Percentiles rank a stretch among this genome's conserved stretches.
These are phyloP conservation scores for Crassisporium funariophilum DNA, from an alignment of 768 basidiomycete species.

Conservation along the genomic window DNA sequence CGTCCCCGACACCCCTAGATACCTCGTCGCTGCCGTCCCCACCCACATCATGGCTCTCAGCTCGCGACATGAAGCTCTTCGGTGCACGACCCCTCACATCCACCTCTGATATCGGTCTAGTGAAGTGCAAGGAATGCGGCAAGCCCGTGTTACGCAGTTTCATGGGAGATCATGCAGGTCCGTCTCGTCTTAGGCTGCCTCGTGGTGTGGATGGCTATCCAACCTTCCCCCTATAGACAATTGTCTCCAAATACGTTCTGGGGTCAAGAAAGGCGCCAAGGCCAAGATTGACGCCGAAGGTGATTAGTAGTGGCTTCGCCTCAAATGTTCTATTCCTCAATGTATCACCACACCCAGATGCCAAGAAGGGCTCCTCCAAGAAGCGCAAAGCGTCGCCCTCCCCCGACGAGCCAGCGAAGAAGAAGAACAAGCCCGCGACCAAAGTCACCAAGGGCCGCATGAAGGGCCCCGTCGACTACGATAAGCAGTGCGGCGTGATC, in stretches of 20 bases:
- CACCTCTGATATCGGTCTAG: slow-evolving; percentile 58
- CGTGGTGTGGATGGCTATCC: slow-evolving; percentile 3
- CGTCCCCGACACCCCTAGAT: slow-evolving; percentile 39
- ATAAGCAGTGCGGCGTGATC: slow-evolving; percentile 95
- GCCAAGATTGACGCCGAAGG: slow-evolving; percentile 55
- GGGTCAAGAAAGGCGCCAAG: slow-evolving; percentile 56
- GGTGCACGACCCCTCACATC: slow-evolving; percentile 75
- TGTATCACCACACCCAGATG: slow-evolving; percentile 20
- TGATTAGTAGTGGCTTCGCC: no score
- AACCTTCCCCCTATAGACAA: slow-evolving; percentile 42
- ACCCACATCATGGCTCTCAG: slow-evolving; percentile 84
- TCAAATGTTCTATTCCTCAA: background rate
- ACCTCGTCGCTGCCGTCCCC: slow-evolving; percentile 59
- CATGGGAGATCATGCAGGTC: slow-evolving; percentile 76
- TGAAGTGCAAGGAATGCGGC: slow-evolving; percentile 78
- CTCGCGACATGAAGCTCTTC: slow-evolving; percentile 86
- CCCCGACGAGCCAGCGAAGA: slow-evolving; percentile 70
- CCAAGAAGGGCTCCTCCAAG: slow-evolving; percentile 59
- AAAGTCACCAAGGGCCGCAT: slow-evolving; percentile 78
- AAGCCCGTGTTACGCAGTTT: slow-evolving; percentile 82
- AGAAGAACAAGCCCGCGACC: slow-evolving; percentile 69
- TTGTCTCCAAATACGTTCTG: slow-evolving; percentile 61
- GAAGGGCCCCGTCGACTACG: slow-evolving; percentile 87
- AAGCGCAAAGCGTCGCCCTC: slow-evolving; percentile 84
- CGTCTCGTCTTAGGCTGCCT: background rate